These are phyloP conservation scores for Phytophthora sojae DNA, from an alignment of 352 stramenopile species.

Conservation along the genomic window DNA sequence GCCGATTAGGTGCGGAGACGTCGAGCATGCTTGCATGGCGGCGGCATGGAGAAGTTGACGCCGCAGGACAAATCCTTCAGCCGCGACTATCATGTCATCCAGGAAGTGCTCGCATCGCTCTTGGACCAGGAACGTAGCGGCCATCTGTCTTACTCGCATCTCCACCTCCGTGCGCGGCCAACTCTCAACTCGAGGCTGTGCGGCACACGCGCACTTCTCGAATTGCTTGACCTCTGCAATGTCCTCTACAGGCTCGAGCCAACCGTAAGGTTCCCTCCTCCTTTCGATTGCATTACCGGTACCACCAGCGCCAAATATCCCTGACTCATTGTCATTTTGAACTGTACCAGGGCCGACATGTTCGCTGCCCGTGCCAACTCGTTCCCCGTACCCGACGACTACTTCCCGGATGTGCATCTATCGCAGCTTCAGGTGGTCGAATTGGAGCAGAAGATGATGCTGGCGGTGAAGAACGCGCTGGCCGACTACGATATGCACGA, in stretches of 20 bases:
- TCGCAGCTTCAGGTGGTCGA: constrained; percentile 33
- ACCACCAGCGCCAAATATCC: neutral
- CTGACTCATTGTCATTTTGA: constrained; percentile 2
- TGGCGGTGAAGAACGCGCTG: constrained; percentile 51
- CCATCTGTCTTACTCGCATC: constrained; percentile 38
- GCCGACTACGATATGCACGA: constrained; percentile 56
- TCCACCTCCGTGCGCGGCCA: constrained; percentile 19
- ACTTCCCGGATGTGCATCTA: constrained; percentile 53
- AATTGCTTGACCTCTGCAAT: constrained; percentile 12
- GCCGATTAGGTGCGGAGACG: neutral
- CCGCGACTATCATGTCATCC: too few species aligned
- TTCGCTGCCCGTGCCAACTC: constrained; percentile 12
- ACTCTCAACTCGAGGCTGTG: constrained; percentile 11
- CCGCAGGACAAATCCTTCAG: too few species aligned
- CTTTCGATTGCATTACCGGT: neutral
- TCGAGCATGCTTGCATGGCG: neutral
- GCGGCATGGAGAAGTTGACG: too few species aligned
- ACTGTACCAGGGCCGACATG: constrained; percentile 20
- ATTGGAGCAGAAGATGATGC: constrained; percentile 44
- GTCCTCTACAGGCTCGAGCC: constrained; percentile 3
- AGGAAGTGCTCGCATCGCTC: too few species aligned
- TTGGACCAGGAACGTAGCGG: neutral
- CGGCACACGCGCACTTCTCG: constrained; percentile 15
- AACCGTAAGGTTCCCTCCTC: constrained; percentile 4
- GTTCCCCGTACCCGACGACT: constrained; percentile 48